Evolutionary conservation across 768 basidiomycete species (phyloP).

Genomic region (Termitomyces sp.): DNA sequence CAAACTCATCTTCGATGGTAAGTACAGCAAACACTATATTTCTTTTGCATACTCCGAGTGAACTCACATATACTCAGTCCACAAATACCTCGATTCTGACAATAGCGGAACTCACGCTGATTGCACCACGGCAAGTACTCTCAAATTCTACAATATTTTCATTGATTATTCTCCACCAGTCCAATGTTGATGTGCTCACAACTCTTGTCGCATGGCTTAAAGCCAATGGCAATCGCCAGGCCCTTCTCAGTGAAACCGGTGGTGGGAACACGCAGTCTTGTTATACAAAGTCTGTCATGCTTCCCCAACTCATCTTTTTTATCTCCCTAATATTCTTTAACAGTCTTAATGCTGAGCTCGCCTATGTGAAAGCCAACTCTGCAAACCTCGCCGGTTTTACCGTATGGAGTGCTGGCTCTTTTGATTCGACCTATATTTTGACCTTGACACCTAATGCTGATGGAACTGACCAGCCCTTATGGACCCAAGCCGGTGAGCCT

Average conservation of each 20-base stretch:
- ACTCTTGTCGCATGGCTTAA: slow-evolving; percentile 38
- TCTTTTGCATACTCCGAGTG: not conserved
- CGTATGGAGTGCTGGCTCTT: slow-evolving; percentile 51
- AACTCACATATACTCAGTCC: slow-evolving; percentile 26
- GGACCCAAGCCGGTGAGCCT: slow-evolving; percentile 36
- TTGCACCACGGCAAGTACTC: slow-evolving; percentile 23
- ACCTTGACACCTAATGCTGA: slow-evolving; percentile 44
- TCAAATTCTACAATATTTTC: not conserved
- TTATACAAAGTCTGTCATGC: slow-evolving; percentile 25
- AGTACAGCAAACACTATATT: not conserved
- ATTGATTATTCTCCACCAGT: slow-evolving; percentile 13
- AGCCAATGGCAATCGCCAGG: slow-evolving; percentile 32
- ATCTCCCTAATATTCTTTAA: not conserved
- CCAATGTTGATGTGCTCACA: slow-evolving; percentile 40
- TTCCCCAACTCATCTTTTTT: not conserved
- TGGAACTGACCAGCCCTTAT: slow-evolving; percentile 44
- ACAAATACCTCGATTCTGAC: slow-evolving; percentile 59
- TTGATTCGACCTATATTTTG: slow-evolving; percentile 47
- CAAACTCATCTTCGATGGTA: slow-evolving; percentile 49
- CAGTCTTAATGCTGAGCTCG: slow-evolving; percentile 40
- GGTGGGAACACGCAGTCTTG: slow-evolving; percentile 51
- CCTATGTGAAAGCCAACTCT: slow-evolving; percentile 41
- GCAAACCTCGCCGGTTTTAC: slow-evolving; percentile 47
- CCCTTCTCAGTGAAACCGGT: slow-evolving; percentile 45
- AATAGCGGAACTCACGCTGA: slow-evolving; percentile 38